Evolutionary conservation across 129 eudicot genomes (phyloP), one percentile per base, ranked within the genome.

Genomic region (Flaveria linearis): DNA sequence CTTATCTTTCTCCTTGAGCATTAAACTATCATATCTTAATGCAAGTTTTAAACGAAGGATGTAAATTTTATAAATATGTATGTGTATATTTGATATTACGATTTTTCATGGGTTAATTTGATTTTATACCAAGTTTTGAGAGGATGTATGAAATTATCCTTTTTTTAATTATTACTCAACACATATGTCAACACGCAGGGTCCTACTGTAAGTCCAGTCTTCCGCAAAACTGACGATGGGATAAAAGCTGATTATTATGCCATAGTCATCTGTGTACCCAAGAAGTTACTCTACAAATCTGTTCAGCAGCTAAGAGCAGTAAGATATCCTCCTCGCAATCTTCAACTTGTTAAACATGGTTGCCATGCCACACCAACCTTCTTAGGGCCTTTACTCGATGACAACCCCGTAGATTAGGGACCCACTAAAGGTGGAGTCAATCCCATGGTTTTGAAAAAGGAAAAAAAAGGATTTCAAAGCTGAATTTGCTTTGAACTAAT

Each of bases 191-290:
- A 73, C 26, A 36, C 6, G 76, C 86, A 93, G 98, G 98, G 98
- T 39, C 98, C 98, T 57, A 93, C 98, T 23, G 26, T 93, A 46
- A 88, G 96, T 83, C 98, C 98, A 39, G 95, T 93, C 73, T 93
- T 85, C 63, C 85, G 89, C 88, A 90, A 85, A 79, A 86, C 81
- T 47, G 86, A 88, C 73, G 86, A 88, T n/a, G 80, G 39, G 69
- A 79, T 84, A 49, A 47, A 69, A 14, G 89, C 91, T 53, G 96
- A 93, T 76, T 88, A 93, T 74, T 93, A 83, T 82, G 98, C 97
- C 55, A 87, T 93, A 72, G 98, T 90, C 72, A 93, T 90, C 26
- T 93, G 98, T 82, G 98, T 93, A 66, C 97, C 98, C 63, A 90
- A 93, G 78, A 90, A 93, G 79, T 76, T 60, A 6, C 96, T 93